Base-by-base conservation (phyloP, 106 monocot species). In the Agapanthus africanus region DNA sequence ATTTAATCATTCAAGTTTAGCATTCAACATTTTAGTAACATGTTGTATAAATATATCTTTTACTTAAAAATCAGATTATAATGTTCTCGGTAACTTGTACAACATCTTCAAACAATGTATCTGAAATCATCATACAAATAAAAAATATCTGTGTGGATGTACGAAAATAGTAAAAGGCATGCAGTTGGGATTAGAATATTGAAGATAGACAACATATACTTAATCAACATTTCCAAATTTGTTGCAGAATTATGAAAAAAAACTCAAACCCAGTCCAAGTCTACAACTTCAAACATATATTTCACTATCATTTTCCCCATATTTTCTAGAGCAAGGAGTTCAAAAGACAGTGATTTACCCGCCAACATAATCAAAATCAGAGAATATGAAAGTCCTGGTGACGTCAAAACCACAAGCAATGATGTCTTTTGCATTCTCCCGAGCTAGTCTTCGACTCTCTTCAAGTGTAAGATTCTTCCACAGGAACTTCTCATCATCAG, bases 321-420 rank as follows among this genome's bases (percentile, higher is more conserved):
- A n/a, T n/a, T n/a, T n/a, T n/a, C n/a, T n/a, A n/a, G 19, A 34
- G 61, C 10, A 61, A 35, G 32, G 19, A 35, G 18, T 35, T 19
- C 18, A 36, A 36, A 61, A 36, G 56, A 57, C 27, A 35, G 40
- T 11, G 60, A 80, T 85, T 89, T 81, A 97, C 97, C 91, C 91
- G 72, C 88, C 91, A 78, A 99, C 87, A 76, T 80, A 99, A 87
- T 79, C 74, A 74, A 99, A 99, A 81, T 99, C 92, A 11, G 97
- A 82, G 77, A 92, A 99, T 70, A 99, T 93, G 51, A 99, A 99
- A 44, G 97, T 99, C 62, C 80, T 89, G 54, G 79, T 72, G 46
- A 99, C 76, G 73, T 99, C 97, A 83, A 92, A 99, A 54, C 97
- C 97, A 85, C 97, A 99, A 7, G 97, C 97, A 81, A 99, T 99